phyloP scores from a whole-genome alignment of 176 grass and related monocot species.

The Thalia dealbata region DNA sequence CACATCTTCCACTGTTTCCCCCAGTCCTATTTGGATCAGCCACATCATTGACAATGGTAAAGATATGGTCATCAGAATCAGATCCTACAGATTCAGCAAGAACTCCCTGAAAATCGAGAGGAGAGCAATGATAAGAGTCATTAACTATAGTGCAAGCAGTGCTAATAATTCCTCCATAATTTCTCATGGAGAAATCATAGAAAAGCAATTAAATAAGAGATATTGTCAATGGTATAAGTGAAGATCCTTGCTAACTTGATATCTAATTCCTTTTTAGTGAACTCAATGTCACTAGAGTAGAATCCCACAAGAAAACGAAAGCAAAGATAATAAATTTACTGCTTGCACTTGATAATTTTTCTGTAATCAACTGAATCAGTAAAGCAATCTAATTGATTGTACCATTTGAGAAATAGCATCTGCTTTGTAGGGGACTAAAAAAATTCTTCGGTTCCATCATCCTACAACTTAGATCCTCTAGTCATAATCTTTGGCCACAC shows the following conservation, averaged over 20 bases:
- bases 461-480: too few species aligned
- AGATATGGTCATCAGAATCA: constrained; percentile 52
- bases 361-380: too few species aligned
- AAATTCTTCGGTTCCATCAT: too few species aligned
- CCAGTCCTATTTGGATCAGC: constrained; percentile 57
- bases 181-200: not conserved
- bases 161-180: not conserved
- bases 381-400: too few species aligned
- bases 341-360: too few species aligned
- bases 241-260: not conserved
- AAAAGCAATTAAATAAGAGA: not conserved
- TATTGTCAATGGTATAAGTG: not conserved
- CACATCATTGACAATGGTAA: constrained; percentile 69
- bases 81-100: constrained; percentile 63
- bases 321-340: too few species aligned
- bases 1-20: constrained; percentile 31
- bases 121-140: not conserved
- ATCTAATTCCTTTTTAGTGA: too few species aligned
- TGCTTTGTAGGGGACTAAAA: too few species aligned
- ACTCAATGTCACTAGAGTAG: too few species aligned
- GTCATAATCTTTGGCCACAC: too few species aligned
- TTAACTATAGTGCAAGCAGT: not conserved
- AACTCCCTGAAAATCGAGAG: constrained; percentile 42
- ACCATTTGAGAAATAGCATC: too few species aligned
- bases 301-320: too few species aligned